Conservation (phyloP, 164 flowering plant species). For the Vitis rupestris region DNA sequence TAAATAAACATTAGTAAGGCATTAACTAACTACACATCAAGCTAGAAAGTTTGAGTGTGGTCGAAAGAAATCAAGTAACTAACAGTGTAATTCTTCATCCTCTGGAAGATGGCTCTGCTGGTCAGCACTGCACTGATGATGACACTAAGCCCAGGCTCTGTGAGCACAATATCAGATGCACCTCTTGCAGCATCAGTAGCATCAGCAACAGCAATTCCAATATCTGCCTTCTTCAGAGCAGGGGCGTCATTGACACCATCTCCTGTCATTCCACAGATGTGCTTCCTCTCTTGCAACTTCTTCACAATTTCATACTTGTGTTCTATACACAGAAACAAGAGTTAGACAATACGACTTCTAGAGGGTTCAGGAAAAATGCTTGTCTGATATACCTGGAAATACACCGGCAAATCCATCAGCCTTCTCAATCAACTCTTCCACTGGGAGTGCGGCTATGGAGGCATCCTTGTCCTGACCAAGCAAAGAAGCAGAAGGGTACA, state of each 20-base stretch:
- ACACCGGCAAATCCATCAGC: constrained; percentile 86
- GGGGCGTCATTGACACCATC: constrained; percentile 88
- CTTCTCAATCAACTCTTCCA: constrained; percentile 75
- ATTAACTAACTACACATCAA: background rate
- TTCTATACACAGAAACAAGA: constrained; percentile 26
- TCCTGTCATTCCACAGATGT: constrained; percentile 84
- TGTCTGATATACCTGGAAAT: constrained; percentile 53
- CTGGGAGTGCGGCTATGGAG: constrained; percentile 55
- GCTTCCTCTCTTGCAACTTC: constrained; percentile 76
- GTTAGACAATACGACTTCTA: background rate
- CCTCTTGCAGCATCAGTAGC: constrained; percentile 97
- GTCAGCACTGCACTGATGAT: constrained; percentile 96
- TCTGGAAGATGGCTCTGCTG: constrained; percentile 95
- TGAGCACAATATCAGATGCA: constrained; percentile 95
- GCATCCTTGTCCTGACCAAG: constrained; percentile 66
- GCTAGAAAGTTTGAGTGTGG: background rate
- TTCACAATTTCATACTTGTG: constrained; percentile 83
- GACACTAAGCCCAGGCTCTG: constrained; percentile 96
- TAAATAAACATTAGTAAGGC: constrained; percentile 1
- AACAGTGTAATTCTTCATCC: constrained; percentile 98
- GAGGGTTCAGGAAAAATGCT: background rate
- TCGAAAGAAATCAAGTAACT: constrained; percentile 17
- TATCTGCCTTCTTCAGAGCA: constrained; percentile 75
- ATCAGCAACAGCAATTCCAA: constrained; percentile 81
- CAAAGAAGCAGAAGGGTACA: constrained; percentile 73